Evolutionary conservation across 106 monocot species (phyloP), one percentile per base, ranked within the genome.

Genomic region (Narthecium ossifragum): DNA sequence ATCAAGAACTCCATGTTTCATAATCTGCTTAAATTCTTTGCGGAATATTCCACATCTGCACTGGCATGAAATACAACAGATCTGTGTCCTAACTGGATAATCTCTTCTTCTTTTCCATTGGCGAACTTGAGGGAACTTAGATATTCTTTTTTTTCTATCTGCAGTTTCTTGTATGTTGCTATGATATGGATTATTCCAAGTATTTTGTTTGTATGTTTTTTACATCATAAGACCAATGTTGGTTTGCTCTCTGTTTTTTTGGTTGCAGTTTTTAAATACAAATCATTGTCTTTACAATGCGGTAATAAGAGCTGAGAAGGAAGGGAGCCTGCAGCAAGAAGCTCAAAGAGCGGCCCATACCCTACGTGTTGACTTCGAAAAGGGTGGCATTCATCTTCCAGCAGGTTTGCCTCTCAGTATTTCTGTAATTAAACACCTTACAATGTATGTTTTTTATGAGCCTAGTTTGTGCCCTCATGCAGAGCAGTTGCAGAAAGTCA

Each of bases 361-460:
- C 9, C 56, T 96, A 31, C 75, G 84, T 28, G 54, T 81, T 64
- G 96, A 96, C 57, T 90, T 96, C 76, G 96, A 96, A 71, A 90
- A 86, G 26, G 96, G 96, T 31, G 96, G 90, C 36, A 90, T 96
- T 31, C 90, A 96, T 84, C 84, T 96, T 55, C 66, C 73, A 66
- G 41, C 48, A 68, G 85, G 94, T 83, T 64, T 32, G 38, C 2
- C 28, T 37, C 41, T 24, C 5, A 29, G 10, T 34, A 57, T 63
- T 29, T 62, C 46, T 41, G 1, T 39, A 46, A 17, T 31, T 22
- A 32, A 29, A 25, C 26, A 31, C 28, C 26, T 5, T 46, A 24
- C 66, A 12, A 7, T 68, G 25, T 51, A 27, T 69, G 2, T 36
- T 43, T 20, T 30, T 56, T 45, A 59, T 59, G n/a, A n/a, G n/a